Percentiles rank a stretch among this genome's conserved stretches.
phyloP scores from a whole-genome alignment of 2,329 filamentous ascomycete species.

The Fusarium falciforme region DNA sequence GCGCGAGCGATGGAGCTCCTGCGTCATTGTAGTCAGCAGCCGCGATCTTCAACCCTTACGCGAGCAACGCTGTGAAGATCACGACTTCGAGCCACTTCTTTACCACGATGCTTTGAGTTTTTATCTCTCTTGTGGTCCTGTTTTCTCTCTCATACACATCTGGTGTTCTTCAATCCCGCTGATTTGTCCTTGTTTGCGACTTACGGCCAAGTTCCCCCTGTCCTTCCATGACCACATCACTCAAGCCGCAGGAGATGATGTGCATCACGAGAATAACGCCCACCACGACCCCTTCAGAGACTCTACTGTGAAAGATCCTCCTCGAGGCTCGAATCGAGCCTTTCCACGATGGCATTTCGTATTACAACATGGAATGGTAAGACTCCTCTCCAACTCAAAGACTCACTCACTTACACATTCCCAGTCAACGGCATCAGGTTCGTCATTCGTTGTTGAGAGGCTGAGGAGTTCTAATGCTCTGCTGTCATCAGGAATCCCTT shows the following conservation, averaged over 20 bases:
- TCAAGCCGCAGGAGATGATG: constrained; percentile 14
- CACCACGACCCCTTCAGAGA: not conserved
- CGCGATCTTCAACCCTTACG: constrained; percentile 7
- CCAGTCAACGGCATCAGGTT: constrained; percentile 84
- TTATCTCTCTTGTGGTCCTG: not conserved
- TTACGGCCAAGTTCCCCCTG: not conserved
- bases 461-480: constrained; percentile 4
- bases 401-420: constrained; percentile 12
- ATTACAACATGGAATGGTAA: constrained; percentile 90
- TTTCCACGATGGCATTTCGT: constrained; percentile 73
- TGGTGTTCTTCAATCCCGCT: not conserved
- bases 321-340: not conserved
- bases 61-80: not conserved
- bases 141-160: rapidly evolving
- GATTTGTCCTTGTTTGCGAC: not conserved
- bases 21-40: constrained; percentile 22
- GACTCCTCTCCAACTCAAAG: not conserved
- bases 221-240: not conserved
- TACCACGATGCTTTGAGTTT: not conserved
- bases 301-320: not conserved
- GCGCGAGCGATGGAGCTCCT: constrained; percentile 8
- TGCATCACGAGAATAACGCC: not conserved
- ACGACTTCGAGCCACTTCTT: not conserved
- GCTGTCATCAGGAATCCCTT: constrained; percentile 73
- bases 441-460: constrained; percentile 20